Evolutionary conservation across 176 grass and related monocot genomes (phyloP), one percentile per base, ranked within the genome.

Genomic region (Raddia guianensis): DNA sequence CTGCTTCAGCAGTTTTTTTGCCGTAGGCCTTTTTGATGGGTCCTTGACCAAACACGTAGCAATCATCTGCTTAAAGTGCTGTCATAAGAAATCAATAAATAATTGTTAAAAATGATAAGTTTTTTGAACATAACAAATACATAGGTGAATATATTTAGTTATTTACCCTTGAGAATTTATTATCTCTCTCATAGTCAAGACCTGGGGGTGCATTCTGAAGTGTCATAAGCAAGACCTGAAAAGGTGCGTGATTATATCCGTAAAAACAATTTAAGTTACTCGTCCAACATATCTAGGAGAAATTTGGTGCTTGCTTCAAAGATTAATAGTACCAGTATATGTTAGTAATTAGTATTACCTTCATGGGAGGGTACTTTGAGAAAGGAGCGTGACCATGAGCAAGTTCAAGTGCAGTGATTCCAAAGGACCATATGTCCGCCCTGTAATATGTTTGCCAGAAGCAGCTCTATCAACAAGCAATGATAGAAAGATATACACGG

Each of bases 341-440:
- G 8, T 73, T 61, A 27, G 27, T 27, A 27, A 27, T 57, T 52
- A 35, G 49, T 66, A 74, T 83, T 83, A 93, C 96, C 92, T 99
- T 99, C 86, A 99, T 99, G 52, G 96, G 96, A 88, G 96, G 90
- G 78, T 85, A 95, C 72, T 93, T 95, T 9, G 95, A 95, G 81
- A 98, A 98, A 87, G 96, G 96, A 78, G 96, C 96, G 21, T 99
- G 90, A 65, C 96, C 96, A 85, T 93, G 96, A 55, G 96, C 96
- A 77, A 99, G 96, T 87, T 99, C 96, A 77, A 99, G 88, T 72
- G 92, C 96, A 63, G 96, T 99, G 73, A 99, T 99, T 83, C 96
- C 96, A 85, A 99, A 99, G 50, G 96, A 95, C 96, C 96, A 99
- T 85, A 95, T 93, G 57, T 99, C 96, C 87, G 92, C 96, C 87